phyloP scores from a whole-genome alignment of 768 basidiomycete genomes.

The Lactarius indigo region DNA sequence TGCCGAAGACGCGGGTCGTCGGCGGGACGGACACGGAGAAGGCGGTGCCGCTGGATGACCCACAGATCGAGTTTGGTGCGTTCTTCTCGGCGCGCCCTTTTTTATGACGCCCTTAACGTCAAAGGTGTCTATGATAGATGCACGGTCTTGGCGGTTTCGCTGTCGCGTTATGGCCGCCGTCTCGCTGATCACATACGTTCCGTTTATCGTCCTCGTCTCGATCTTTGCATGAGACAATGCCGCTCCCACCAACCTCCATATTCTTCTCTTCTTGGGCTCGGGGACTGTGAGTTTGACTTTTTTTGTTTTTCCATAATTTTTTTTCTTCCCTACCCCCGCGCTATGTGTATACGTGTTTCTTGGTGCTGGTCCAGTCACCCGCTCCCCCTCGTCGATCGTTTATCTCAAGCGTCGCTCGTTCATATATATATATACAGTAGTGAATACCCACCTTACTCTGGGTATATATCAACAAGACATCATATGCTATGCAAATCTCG shows the following conservation, averaged over 20 bases:
- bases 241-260: not conserved
- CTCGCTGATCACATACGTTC: conserved; percentile 72
- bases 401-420: conserved; percentile 2
- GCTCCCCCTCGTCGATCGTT: not conserved
- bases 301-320: not conserved
- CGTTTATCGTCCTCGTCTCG: conserved; percentile 71
- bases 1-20: conserved; percentile 61
- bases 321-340: not conserved
- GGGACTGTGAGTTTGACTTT: conserved; percentile 5
- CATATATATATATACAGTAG: conserved; percentile 6
- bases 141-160: conserved; percentile 67
- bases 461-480: conserved; percentile 1
- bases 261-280: conserved; percentile 1
- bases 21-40: conserved; percentile 59
- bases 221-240: conserved; percentile 44
- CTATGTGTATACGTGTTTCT: conserved; percentile 5
- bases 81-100: conserved; percentile 11
- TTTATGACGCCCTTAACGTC: not conserved
- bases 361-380: not conserved
- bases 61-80: conserved; percentile 75
- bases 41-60: conserved; percentile 70
- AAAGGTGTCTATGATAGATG: conserved; percentile 49
- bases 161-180: conserved; percentile 70
- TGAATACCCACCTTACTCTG: not conserved
- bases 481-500: not conserved